A percentile compares a stretch with the other conserved stretches of the same genome.
Evolutionary conservation across 306 rosid genomes (phyloP).

Genomic region (Argentina anserina): DNA sequence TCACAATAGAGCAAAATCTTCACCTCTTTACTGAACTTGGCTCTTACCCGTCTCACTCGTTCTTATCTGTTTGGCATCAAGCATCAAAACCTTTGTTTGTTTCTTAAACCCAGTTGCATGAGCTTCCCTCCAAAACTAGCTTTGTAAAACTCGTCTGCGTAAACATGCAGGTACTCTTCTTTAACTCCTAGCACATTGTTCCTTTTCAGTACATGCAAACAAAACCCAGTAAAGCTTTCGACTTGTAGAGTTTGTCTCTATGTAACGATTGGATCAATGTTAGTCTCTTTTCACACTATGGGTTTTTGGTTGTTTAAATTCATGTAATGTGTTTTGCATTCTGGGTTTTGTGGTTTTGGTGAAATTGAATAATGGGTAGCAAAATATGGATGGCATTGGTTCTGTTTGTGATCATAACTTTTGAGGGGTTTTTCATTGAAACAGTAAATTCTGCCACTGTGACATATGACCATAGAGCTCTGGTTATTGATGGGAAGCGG

Average conservation of each 20-base stretch:
- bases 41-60: background rate
- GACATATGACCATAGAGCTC: slow-evolving; percentile 27
- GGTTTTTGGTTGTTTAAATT: background rate
- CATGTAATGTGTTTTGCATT: background rate
- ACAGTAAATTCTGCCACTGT: slow-evolving; percentile 14
- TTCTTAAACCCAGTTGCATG: background rate
- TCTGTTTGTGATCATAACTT: background rate
- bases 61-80: background rate
- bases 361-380: slow-evolving; percentile 5
- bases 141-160: slow-evolving; percentile 1
- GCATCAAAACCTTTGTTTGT: background rate
- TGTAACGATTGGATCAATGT: background rate
- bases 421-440: background rate
- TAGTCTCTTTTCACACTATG: background rate
- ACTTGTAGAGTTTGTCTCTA: background rate
- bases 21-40: too few species aligned
- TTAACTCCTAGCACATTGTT: background rate
- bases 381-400: background rate
- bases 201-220: slow-evolving; percentile 2
- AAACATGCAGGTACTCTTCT: slow-evolving; percentile 2
- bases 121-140: slow-evolving; percentile 13
- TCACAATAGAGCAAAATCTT: too few species aligned
- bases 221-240: background rate
- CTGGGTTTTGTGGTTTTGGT: slow-evolving; percentile 2
- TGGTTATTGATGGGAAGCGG: slow-evolving; percentile 30